A percentile compares a stretch with the other conserved stretches of the same genome.
phyloP scores from a whole-genome alignment of 805 yeast species.

The Teunomyces funiuensis region DNA sequence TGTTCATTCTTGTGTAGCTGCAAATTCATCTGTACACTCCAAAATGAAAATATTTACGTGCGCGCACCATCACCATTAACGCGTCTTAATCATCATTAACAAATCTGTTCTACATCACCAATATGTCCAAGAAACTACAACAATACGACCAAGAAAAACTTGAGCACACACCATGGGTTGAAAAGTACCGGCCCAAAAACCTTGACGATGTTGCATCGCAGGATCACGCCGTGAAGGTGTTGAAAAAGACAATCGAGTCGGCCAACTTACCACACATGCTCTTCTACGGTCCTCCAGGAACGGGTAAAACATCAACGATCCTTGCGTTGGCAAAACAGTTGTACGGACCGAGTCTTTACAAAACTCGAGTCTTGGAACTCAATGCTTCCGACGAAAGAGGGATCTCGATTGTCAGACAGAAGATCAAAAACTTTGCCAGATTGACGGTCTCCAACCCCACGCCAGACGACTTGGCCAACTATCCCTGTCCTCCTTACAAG shows the following conservation, averaged over 20 bases:
- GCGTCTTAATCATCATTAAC: not conserved
- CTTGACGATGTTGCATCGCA: constrained; percentile 90
- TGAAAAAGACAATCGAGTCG: constrained; percentile 73
- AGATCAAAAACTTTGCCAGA: constrained; percentile 83
- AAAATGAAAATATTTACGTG: too few species aligned
- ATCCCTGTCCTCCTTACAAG: constrained; percentile 97
- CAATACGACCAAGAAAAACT: constrained; percentile 41
- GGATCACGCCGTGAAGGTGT: constrained; percentile 80
- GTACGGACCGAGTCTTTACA: constrained; percentile 68
- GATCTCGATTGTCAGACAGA: constrained; percentile 81
- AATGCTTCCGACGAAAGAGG: constrained; percentile 94
- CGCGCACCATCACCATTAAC: too few species aligned
- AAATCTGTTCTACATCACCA: not conserved
- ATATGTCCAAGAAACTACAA: constrained; percentile 10
- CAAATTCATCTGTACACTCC: too few species aligned
- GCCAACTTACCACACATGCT: constrained; percentile 90
- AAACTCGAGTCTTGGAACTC: constrained; percentile 72
- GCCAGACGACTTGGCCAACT: constrained; percentile 61
- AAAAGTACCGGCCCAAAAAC: constrained; percentile 81
- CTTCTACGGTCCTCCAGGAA: constrained; percentile 93
- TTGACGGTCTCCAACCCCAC: constrained; percentile 80
- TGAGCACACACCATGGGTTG: constrained; percentile 85
- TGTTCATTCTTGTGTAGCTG: too few species aligned
- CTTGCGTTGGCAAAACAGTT: constrained; percentile 78
- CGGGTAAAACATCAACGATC: constrained; percentile 88